Base-by-base conservation (phyloP, 805 yeast species). In the Saturnispora besseyi region DNA sequence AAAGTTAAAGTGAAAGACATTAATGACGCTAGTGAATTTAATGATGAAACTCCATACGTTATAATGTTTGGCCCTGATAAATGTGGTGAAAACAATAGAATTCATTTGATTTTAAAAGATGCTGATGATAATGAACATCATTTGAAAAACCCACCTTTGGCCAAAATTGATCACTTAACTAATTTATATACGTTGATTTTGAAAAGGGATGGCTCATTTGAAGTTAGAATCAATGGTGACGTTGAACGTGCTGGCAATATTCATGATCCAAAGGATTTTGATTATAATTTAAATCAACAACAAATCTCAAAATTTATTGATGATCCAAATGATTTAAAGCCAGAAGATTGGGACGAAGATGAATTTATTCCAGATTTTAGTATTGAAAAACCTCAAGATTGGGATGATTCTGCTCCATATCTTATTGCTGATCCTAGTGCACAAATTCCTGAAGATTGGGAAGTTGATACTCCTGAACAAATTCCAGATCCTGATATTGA, bases 41-140 rank as follows among this genome's bases (percentile, higher is more conserved):
- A 70, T 55, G 76, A 78, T 53, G 79, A 73, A 28, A 75, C 95
- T 3, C 86, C 89, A 2, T 87, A 84, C 68, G 88, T 84, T 65
- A 69, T 90, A 55, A 84, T 90, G 91, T 90, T 90, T 70, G 97
- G 97, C 21, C 97, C 97, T 41, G 97, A 90, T 67, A 79, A 77
- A 63, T 90, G 97, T 69, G 96, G 95, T 3, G 62, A 79, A 48
- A 76, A 83, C 42, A 86, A 88, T 69, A 84, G 81, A 65, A 82
- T 90, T 32, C 95, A 86, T 61, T 78, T 89, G 56, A 85, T 88
- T 50, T 59, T 88, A 52, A 77, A 74, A 51, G 75, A 85, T 58
- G 72, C 73, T 58, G 75, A 77, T 62, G 81, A 79, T 42, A 85
- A 82, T 62, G 89, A 87, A 66, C 83, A 86, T 64, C 85, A 81